A percentile compares a stretch with the other conserved stretches of the same genome.
Evolutionary conservation across 75 land plant species (phyloP).

Genomic region (Pinus albicaulis): DNA sequence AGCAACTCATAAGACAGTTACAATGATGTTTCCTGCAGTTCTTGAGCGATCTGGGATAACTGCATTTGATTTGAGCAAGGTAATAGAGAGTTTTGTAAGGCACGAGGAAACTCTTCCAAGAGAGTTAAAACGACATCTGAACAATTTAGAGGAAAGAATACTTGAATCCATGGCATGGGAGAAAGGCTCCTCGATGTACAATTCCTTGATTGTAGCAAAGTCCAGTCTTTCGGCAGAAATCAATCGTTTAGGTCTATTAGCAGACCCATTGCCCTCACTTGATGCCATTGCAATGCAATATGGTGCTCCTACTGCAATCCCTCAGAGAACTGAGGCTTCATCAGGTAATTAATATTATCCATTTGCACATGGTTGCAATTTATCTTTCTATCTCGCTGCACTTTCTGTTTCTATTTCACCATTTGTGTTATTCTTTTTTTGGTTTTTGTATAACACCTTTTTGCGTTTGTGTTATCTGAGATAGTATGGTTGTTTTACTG

Average conservation of each 20-base stretch:
- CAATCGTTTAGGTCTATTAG: conserved; percentile 72
- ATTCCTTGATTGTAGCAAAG: conserved; percentile 87
- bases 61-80: conserved; percentile 96
- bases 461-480: background rate
- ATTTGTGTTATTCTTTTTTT: background rate
- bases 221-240: conserved; percentile 63
- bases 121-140: conserved; percentile 91
- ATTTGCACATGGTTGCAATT: background rate
- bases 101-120: conserved; percentile 95
- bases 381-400: background rate
- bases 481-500: background rate
- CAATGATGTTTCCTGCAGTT: conserved; percentile 89
- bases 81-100: conserved; percentile 93
- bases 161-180: conserved; percentile 99
- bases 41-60: conserved; percentile 95
- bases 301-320: conserved; percentile 28
- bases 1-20: conserved; percentile 89
- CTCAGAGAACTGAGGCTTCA: conserved; percentile 47
- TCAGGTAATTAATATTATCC: conserved; percentile 36
- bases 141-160: conserved; percentile 85
- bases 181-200: conserved; percentile 95
- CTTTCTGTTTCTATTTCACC: background rate
- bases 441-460: background rate
- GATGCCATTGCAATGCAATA: conserved; percentile 68
- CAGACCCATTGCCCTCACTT: conserved; percentile 96